phyloP scores from a whole-genome alignment of 768 basidiomycete species.

The Mycena floridula region DNA sequence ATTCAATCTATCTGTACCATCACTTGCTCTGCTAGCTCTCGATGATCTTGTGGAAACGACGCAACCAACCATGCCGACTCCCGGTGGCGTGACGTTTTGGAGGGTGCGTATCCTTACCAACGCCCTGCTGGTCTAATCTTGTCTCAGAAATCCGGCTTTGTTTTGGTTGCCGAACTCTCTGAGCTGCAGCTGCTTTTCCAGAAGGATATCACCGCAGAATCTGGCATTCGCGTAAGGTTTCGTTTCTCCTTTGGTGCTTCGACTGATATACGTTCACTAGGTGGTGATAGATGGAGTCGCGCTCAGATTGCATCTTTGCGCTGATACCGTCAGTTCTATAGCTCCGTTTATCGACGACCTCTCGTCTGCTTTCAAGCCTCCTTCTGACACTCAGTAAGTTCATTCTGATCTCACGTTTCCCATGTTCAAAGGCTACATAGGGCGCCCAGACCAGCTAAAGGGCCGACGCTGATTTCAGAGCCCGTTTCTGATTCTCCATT shows the following conservation, averaged over 20 bases:
- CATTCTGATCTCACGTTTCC: not conserved
- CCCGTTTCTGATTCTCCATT: not conserved
- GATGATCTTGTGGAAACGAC: conserved; percentile 41
- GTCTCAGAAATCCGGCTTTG: conserved; percentile 57
- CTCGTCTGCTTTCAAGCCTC: conserved; percentile 32
- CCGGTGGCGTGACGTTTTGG: conserved; percentile 49
- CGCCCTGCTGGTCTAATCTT: not conserved
- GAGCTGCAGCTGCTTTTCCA: conserved; percentile 41
- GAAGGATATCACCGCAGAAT: conserved; percentile 18
- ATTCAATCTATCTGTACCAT: conserved; percentile 42
- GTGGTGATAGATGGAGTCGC: conserved; percentile 46
- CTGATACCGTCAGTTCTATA: conserved; percentile 65
- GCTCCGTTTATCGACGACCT: conserved; percentile 51
- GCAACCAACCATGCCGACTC: conserved; percentile 12
- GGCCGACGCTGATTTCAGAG: conserved; percentile 27
- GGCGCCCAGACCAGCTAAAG: conserved; percentile 16
- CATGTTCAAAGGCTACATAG: conserved; percentile 10
- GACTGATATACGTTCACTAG: conserved; percentile 27
- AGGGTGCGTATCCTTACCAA: conserved; percentile 40
- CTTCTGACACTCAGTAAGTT: conserved; percentile 13
- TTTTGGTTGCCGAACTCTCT: conserved; percentile 53
- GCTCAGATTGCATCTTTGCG: conserved; percentile 65
- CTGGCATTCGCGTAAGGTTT: conserved; percentile 20
- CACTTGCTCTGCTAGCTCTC: conserved; percentile 45
- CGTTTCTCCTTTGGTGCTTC: not conserved